Base-by-base conservation (phyloP, 1,284 basidiomycete genomes). In the Papiliotrema flavescens region DNA sequence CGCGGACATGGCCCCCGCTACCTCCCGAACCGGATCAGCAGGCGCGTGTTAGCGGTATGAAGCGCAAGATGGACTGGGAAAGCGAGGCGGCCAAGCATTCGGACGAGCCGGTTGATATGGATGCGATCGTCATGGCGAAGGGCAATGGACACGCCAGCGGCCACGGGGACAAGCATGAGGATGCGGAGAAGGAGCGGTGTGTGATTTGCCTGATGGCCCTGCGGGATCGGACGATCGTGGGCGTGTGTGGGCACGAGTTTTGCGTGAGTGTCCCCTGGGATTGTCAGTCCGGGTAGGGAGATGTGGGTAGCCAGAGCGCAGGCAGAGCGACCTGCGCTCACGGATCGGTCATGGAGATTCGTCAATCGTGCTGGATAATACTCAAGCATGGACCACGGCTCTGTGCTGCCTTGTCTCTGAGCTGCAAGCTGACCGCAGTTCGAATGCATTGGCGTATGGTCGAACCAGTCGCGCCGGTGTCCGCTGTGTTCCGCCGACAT, bases 361-460 rank as follows among this genome's bases (percentile, higher is more conserved):
- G n/a, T n/a, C n/a, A n/a, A n/a, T n/a, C n/a, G n/a, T n/a, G n/a
- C n/a, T n/a, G n/a, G n/a, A n/a, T n/a, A n/a, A n/a, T n/a, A n/a
- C n/a, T n/a, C n/a, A n/a, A n/a, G n/a, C n/a, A n/a, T n/a, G n/a
- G n/a, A n/a, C n/a, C n/a, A n/a, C n/a, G n/a, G n/a, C n/a, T n/a
- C n/a, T n/a, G n/a, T n/a, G n/a, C n/a, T n/a, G n/a, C n/a, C n/a
- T n/a, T n/a, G n/a, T n/a, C n/a, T n/a, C n/a, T n/a, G n/a, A n/a
- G n/a, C 34, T 35, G 15, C 8, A 32, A 37, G 61, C 55, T 63
- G 45, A 58, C 51, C 13, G 8, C 58, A 77, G 90, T 92, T 93
- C 63, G 87, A 88, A 56, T 94, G 90, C 71, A 81, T 93, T 17
- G 78, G 87, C 43, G 77, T 90, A 1, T 93, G 90, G 90, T 82